Evolutionary conservation across 1,284 basidiomycete genomes (phyloP), one percentile per base, ranked within the genome.

Genomic region (Pseudozyma flocculosa): DNA sequence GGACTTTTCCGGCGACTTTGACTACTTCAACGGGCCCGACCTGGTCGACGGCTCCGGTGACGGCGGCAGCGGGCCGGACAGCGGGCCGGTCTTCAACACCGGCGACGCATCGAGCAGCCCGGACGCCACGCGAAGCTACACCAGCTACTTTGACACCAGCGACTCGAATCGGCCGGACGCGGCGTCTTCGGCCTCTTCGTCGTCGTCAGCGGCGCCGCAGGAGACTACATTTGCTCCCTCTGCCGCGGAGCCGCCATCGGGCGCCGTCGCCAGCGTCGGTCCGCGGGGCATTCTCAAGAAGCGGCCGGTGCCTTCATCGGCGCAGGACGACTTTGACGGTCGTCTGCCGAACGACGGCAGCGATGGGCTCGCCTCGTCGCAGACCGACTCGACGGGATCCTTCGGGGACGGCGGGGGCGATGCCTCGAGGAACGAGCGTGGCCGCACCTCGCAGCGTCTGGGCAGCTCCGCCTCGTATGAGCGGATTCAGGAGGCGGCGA

Each of bases 21-120:
- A 87, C 67, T 85, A 86, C 75, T 86, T 86, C 70, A 83, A 80
- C 26, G 84, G 84, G 1, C 82, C 84, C 17, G 83, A 85, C 67
- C 78, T 85, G 10, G 42, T 13, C 4, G 67, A 69, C 18, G 55
- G 55, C 23, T 38, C 51, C 24, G 39, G 48, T 21, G 62, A 57
- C 36, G 59, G 55, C 23, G 50, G 17, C 36, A 52, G 11, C 11
- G 32, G 15, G 3, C 32, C 9, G 11, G 24, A 60, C 42, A 55
- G 49, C 36, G 59, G 52, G 45, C 59, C 63, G 48, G 55, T 59
- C 54, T 66, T 58, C 58, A 62, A 61, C 45, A 66, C 63, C 45
- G 63, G 59, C 50, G 63, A 66, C 51, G 63, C 63, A 54, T 51
- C 58, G 50, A 66, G 55, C 59, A 66, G 59, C 47, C 63, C 63